Percentiles rank a stretch among this genome's conserved stretches.
Conservation (phyloP, 129 eudicot genomes). For the Centella asiatica region DNA sequence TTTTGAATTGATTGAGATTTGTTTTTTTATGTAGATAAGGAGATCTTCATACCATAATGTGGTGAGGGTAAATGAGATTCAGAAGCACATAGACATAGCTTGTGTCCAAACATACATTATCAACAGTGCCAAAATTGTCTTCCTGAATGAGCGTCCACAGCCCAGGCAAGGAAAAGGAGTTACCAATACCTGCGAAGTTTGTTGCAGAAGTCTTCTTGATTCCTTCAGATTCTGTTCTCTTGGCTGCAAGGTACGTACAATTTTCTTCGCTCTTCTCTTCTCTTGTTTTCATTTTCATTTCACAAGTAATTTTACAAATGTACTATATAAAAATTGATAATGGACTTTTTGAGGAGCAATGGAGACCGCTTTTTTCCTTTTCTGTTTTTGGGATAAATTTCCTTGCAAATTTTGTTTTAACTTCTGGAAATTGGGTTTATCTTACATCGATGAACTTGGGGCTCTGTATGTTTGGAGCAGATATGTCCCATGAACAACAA, state of each 20-base stretch:
- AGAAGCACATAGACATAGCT: constrained; percentile 43
- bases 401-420: no score
- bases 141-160: constrained; percentile 50
- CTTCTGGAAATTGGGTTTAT: no score
- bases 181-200: constrained; percentile 42
- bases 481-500: no score
- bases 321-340: no score
- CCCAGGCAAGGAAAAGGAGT: constrained; percentile 51
- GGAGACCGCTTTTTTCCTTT: no score
- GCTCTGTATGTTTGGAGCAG: no score
- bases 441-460: no score
- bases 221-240: constrained; percentile 56
- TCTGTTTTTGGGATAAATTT: no score
- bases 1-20: background rate
- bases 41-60: constrained; percentile 56
- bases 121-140: constrained; percentile 50
- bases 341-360: no score
- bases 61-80: constrained; percentile 58
- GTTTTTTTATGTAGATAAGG: constrained; percentile 29
- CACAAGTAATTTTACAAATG: background rate
- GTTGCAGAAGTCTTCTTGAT: constrained; percentile 41
- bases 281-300: background rate
- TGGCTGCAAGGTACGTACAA: constrained; percentile 63
- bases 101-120: constrained; percentile 58
- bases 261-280: no score